phyloP scores from a whole-genome alignment of 495 filamentous ascomycete genomes.

The Xylaria bambusicola region DNA sequence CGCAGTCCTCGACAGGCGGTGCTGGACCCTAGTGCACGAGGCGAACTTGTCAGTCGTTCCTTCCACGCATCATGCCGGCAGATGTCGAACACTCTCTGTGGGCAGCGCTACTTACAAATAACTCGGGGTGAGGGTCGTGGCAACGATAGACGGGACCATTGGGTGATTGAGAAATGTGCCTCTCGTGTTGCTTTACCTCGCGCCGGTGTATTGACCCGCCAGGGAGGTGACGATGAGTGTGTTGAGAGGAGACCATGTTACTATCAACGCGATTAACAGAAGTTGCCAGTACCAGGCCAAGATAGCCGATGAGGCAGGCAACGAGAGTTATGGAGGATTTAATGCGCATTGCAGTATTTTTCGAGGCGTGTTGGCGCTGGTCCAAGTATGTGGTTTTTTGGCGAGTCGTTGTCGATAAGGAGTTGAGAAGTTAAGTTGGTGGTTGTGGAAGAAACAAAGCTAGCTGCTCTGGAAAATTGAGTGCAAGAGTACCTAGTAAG shows the following conservation, averaged over 20 bases:
- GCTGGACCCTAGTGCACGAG: constrained; percentile 22
- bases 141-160: constrained; percentile 27
- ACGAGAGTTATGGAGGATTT: not conserved
- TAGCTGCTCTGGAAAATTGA: too few relatives aligned
- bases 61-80: not conserved
- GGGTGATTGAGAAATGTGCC: not conserved
- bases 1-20: constrained; percentile 31
- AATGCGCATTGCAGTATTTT: constrained; percentile 1
- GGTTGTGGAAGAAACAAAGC: not conserved
- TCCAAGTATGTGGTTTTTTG: not conserved
- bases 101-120: constrained; percentile 21
- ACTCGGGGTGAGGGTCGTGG: constrained; percentile 21
- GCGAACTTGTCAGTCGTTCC: not conserved
- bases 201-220: too few relatives aligned
- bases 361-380: not conserved
- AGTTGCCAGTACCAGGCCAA: constrained; percentile 1
- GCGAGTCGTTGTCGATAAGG: not conserved
- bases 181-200: not conserved
- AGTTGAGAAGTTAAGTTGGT: not conserved
- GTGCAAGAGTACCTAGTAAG: too few relatives aligned
- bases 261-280: not conserved
- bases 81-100: not conserved
- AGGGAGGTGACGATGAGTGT: not conserved
- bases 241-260: not conserved
- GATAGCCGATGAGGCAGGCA: not conserved